These are phyloP conservation scores for Saitozyma podzolica DNA, from an alignment of 768 basidiomycete genomes.

Conservation along the genomic window DNA sequence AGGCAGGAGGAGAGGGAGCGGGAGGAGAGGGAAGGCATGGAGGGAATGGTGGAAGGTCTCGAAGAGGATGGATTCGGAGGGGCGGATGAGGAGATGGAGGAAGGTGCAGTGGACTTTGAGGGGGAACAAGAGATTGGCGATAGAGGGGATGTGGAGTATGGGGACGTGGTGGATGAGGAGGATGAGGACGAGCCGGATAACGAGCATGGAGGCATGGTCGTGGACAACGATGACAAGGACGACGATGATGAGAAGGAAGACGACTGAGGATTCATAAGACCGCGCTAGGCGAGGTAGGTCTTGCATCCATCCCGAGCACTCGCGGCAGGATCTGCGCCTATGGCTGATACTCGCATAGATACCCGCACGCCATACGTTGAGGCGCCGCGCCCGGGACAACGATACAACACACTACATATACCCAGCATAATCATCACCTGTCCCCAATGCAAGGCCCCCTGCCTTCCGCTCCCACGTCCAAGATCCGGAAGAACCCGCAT, in stretches of 20 bases:
- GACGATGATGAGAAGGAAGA: neutral
- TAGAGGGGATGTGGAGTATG: constrained; percentile 45
- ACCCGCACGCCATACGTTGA: neutral
- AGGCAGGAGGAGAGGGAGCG: constrained; percentile 15
- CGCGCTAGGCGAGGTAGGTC: neutral
- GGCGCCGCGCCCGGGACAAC: too few species aligned
- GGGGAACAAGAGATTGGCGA: constrained; percentile 38
- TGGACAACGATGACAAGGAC: constrained; percentile 5
- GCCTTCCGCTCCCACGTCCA: constrained; percentile 47
- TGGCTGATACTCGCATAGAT: constrained; percentile 6
- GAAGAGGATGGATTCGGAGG: constrained; percentile 10
- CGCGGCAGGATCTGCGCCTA: neutral
- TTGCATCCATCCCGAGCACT: neutral
- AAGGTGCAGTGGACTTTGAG: constrained; percentile 32
- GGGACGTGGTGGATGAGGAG: constrained; percentile 32
- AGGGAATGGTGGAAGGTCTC: constrained; percentile 26
- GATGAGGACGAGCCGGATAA: constrained; percentile 45
- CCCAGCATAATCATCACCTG: neutral
- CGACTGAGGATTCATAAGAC: neutral
- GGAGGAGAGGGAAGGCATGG: constrained; percentile 20
- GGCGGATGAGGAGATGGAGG: constrained; percentile 28
- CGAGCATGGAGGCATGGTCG: constrained; percentile 21
- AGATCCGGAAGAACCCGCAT: constrained; percentile 50
- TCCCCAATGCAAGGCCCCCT: constrained; percentile 45
- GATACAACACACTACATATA: too few species aligned